Percentiles rank a stretch among this genome's conserved stretches.
Evolutionary conservation across 768 basidiomycete genomes (phyloP).

Genomic region (Paxillus ammoniavirescens): DNA sequence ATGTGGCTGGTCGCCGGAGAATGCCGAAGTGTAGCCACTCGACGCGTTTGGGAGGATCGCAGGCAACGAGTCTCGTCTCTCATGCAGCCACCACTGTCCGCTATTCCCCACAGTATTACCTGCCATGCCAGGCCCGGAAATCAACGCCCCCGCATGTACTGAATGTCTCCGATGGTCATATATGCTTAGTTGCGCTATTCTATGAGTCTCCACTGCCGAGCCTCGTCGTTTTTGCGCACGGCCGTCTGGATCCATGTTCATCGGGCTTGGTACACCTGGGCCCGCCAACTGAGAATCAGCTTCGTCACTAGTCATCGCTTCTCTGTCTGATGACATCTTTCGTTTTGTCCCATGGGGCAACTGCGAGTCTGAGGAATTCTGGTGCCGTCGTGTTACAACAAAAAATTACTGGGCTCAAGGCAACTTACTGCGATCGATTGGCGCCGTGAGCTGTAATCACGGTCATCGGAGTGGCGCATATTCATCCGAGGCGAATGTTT

Average conservation of each 20-base stretch:
- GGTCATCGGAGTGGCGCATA: constrained; percentile 44
- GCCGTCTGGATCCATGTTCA: constrained; percentile 56
- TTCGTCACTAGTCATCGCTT: constrained; percentile 54
- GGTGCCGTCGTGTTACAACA: constrained; percentile 1
- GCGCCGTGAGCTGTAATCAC: constrained; percentile 67
- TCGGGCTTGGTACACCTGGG: constrained; percentile 61
- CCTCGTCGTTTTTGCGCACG: constrained; percentile 82
- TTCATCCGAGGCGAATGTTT: constrained; percentile 26
- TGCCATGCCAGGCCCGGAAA: constrained; percentile 27
- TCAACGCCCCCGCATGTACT: constrained; percentile 56
- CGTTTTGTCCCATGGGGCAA: constrained; percentile 69
- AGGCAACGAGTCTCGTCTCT: constrained; percentile 73
- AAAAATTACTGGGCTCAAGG: not conserved
- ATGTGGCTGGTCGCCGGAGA: constrained; percentile 64
- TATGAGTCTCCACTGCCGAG: constrained; percentile 76
- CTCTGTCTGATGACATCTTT: constrained; percentile 76
- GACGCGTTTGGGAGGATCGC: constrained; percentile 67
- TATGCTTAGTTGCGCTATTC: constrained; percentile 72
- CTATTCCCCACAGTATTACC: constrained; percentile 17
- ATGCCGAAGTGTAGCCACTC: constrained; percentile 50
- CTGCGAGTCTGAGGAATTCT: constrained; percentile 40
- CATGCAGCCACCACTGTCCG: constrained; percentile 57
- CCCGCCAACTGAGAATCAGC: constrained; percentile 66
- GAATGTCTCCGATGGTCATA: constrained; percentile 75
- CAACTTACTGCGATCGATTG: constrained; percentile 67